Evolutionary conservation across 805 yeast genomes (phyloP), one percentile per base, ranked within the genome.

Genomic region (Kluyveromyces aestuarii): DNA sequence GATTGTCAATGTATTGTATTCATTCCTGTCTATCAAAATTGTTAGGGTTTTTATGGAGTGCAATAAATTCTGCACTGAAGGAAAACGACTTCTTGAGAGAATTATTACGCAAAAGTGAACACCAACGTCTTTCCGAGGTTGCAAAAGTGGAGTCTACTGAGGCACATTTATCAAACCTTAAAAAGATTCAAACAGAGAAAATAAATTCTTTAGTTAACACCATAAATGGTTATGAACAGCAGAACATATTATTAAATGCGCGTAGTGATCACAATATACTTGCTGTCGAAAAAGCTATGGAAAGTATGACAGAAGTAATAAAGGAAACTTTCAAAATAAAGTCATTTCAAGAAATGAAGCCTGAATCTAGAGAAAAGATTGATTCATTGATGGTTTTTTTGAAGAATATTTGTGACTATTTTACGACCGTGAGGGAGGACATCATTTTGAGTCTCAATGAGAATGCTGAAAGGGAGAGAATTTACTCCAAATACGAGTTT

Each of bases 401-500:
- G 39, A 18, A 43, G 14, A 39, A 43, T 6, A 43, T 33, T 10
- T 43, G 45, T 18, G 16, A 35, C 7, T 43, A 43, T 33, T 43
- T 35, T 27, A 27, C 30, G 5, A 6, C 44, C 2, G 14, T 41
- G n/a, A 27, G 36, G 19, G 30, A 18, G 11, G 36, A 41, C 7
- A 41, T 41, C 17, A 14, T 41, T n/a, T 17, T 41, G 2, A 13
- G 2, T 25, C 30, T 41, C 6, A 33, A 41, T n/a, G 30, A 27
- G 5, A 27, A 27, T 41, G 33, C 33, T 6, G 13, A 41, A 27
- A n/a, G 11, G 35, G 27, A 41, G 7, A 25, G 16, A 41, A 18
- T 25, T 6, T 8, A 17, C 8, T 16, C 27, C 10, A 25, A 14
- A 41, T 25, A 67, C 75, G 0, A 50, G 55, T 14, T 88, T 82